Base-by-base conservation (phyloP, 257 asterid species). In the Plantago elongata region DNA sequence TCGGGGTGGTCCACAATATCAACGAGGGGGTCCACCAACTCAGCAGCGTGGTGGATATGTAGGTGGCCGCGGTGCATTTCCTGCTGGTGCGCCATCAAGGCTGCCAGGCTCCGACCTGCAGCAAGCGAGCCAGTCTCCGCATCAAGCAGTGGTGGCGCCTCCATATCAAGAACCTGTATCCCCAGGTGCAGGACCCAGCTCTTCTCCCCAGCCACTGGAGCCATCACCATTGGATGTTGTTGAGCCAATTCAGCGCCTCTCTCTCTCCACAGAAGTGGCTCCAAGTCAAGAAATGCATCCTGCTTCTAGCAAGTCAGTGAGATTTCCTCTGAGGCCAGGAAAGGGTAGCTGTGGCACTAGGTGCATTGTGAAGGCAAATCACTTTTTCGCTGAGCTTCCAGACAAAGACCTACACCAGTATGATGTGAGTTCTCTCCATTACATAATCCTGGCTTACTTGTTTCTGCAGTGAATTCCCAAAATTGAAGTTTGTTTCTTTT, bases 351-450 rank as follows among this genome's bases (percentile, higher is more conserved):
- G 37, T 59, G 98, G 98, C 16, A 69, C 63, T 1, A 92, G 46
- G 68, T 89, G 98, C 70, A 55, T 83, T 12, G 98, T 92, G 56
- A 92, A 92, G 74, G 98, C 98, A 12, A 92, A 92, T 48, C 98
- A 92, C 77, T 89, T 92, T 60, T 84, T 89, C 40, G 97, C 91
- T 0, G 93, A 86, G 81, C 80, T 92, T 11, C 97, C 98, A 0
- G 95, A 92, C 66, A 92, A 92, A 62, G 98, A 92, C 72, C 70
- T 92, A 79, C 95, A 89, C 60, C 98, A 92, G 51, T 92, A 92
- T 74, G 98, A 92, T 64, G 98, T 88, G 63, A 75, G 95, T 63
- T 70, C 27, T 63, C 61, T 42, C 48, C 51, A 30, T 60, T 4
- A 1, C 29, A 13, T 37, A 54, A 18, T 30, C 6, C 4, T 51